These are phyloP conservation scores for Chlamydomonas eustigma DNA, from an alignment of 139 green algal species.

Conservation along the genomic window DNA sequence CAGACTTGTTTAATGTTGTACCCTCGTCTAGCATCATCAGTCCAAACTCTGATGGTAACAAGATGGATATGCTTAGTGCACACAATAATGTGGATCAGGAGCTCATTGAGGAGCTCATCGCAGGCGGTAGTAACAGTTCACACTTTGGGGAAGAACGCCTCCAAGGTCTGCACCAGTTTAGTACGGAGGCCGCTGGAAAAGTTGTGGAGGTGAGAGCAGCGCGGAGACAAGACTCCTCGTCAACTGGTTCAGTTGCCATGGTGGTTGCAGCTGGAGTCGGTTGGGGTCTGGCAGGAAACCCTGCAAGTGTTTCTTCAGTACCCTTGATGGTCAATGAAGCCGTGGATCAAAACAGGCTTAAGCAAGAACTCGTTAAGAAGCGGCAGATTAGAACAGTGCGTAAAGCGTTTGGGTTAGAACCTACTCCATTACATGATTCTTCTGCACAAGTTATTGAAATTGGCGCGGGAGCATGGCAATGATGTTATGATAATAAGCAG, in stretches of 20 bases:
- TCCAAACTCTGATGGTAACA: no score
- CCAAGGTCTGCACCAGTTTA: background rate
- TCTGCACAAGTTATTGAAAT: constrained; percentile 25
- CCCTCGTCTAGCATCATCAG: no score
- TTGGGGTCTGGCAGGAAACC: constrained; percentile 20
- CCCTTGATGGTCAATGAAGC: background rate
- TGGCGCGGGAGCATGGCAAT: constrained; percentile 30
- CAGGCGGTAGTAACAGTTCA: background rate
- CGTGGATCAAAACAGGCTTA: background rate
- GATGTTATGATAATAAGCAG: no score
- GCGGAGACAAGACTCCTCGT: background rate
- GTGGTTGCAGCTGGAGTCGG: constrained; percentile 23
- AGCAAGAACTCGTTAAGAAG: constrained; percentile 31
- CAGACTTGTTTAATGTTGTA: no score
- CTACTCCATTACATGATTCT: constrained; percentile 19
- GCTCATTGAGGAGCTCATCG: constrained; percentile 12
- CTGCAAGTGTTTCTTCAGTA: background rate
- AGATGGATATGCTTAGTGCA: background rate
- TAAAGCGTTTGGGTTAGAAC: constrained; percentile 30
- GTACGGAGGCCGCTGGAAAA: background rate
- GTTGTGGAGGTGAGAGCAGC: constrained; percentile 2
- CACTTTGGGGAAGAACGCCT: background rate
- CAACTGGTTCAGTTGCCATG: background rate
- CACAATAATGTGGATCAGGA: background rate
- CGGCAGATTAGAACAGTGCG: constrained; percentile 27